Conservation (phyloP, 169 alveolate genomes). For the Plasmodium vinckei region DNA sequence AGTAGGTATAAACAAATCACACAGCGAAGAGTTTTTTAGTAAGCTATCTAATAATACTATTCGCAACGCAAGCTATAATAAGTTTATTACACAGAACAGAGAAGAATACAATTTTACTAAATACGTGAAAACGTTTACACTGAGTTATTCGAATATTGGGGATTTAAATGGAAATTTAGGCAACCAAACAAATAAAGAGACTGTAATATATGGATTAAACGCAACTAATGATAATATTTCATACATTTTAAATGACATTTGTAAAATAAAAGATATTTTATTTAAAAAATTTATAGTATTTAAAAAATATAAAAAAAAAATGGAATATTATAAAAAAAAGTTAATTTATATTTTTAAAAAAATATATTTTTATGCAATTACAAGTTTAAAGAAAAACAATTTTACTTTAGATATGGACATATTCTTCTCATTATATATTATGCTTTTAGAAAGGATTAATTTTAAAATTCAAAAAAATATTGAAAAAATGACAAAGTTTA, state of each 20-base stretch:
- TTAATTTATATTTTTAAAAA: slow-evolving; percentile 19
- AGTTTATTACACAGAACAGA: too few relatives aligned
- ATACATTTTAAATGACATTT: slow-evolving; percentile 18
- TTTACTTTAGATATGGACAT: slow-evolving; percentile 46
- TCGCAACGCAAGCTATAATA: too few relatives aligned
- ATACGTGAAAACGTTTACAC: too few relatives aligned
- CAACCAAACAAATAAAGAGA: too few relatives aligned
- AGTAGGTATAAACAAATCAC: too few relatives aligned
- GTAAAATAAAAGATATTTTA: slow-evolving; percentile 23
- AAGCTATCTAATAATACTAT: too few relatives aligned
- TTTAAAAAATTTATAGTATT: slow-evolving; percentile 26
- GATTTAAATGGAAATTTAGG: too few relatives aligned
- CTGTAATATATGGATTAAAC: background rate
- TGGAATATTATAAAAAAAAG: slow-evolving; percentile 6
- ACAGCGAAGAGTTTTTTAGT: too few relatives aligned
- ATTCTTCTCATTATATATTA: slow-evolving; percentile 62
- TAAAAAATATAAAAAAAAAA: slow-evolving; percentile 29
- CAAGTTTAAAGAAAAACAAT: slow-evolving; percentile 15
- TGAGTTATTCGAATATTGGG: too few relatives aligned
- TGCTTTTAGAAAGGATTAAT: slow-evolving; percentile 39
- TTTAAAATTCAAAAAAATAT: slow-evolving; percentile 20
- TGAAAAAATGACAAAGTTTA: slow-evolving; percentile 15
- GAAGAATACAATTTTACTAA: too few relatives aligned
- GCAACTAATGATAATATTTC: background rate
- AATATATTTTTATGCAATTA: slow-evolving; percentile 47